Base-by-base conservation (phyloP, 2,329 filamentous ascomycete species). In the Neofusicoccum parvum region DNA sequence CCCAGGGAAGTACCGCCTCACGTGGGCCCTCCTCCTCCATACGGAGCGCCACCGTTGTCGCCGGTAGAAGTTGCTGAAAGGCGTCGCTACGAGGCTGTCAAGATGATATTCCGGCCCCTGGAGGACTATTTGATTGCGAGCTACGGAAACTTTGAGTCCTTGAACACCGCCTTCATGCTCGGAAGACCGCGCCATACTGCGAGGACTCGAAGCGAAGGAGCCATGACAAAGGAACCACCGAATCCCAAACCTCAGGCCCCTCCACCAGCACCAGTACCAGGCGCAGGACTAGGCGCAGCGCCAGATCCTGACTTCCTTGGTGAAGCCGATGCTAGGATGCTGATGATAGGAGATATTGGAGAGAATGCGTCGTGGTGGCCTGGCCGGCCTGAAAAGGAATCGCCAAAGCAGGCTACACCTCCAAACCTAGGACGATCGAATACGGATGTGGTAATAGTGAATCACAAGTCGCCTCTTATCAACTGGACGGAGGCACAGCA, bases 281-380 rank as follows among this genome's bases (percentile, higher is more conserved):
- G 27, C 5, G 41, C 41, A 37, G 10, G 41, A 7, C 27, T 7
- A 32, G 27, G 27, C 27, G 41, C 41, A 37, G 10, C 43, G 6
- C 41, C 41, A 23, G 64, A 45, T 14, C 32, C 34, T 15, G 62
- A 65, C n/a, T 17, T 49, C 27, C 27, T 54, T n/a, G 20, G 46
- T 2, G 62, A 65, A n/a, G 15, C 70, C 73, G 92, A 95, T 73
- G 86, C 90, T 0, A 95, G 93, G 72, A 85, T 90, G 5, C 80
- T 94, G 20, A 80, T 93, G 6, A 76, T 94, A 2, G 91, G 91
- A 2, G 87, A 94, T 71, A 83, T 94, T 69, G 90, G 89, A 0
- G 92, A 95, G 73, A 95, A 95, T 72, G 91, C 90, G 2, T 86
- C 86, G 7, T 94, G 91, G 92, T 94, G 91, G 91, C 88, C 89